phyloP scores from a whole-genome alignment of 768 basidiomycete genomes.

The Steccherinum ochraceum region DNA sequence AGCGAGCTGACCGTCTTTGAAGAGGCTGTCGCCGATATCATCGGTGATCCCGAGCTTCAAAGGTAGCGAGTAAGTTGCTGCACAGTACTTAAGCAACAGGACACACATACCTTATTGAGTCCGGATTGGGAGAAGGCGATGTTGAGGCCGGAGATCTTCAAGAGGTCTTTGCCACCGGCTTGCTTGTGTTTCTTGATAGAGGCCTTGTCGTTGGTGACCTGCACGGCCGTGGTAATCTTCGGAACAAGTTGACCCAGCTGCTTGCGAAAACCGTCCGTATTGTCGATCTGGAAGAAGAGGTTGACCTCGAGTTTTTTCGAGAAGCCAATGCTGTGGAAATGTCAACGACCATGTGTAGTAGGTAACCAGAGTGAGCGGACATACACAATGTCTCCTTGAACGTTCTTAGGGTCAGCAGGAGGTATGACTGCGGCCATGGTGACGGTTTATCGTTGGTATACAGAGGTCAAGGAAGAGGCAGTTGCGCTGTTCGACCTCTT shows the following conservation, averaged over 20 bases:
- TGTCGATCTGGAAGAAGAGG: slow-evolving; percentile 45
- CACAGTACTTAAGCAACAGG: background rate
- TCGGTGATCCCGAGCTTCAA: slow-evolving; percentile 30
- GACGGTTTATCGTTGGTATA: no score
- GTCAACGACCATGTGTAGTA: background rate
- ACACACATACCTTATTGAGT: slow-evolving; percentile 29
- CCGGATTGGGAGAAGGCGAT: slow-evolving; percentile 48
- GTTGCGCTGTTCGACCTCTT: no score
- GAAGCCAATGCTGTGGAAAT: slow-evolving; percentile 40
- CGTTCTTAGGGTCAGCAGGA: slow-evolving; percentile 13
- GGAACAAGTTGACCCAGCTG: slow-evolving; percentile 35
- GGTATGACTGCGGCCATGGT: background rate
- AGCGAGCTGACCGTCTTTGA: slow-evolving; percentile 33
- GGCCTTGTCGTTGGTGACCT: slow-evolving; percentile 23
- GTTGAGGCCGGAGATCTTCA: slow-evolving; percentile 37
- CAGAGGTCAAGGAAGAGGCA: no score
- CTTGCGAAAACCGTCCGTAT: slow-evolving; percentile 37
- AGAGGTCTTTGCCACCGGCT: slow-evolving; percentile 14
- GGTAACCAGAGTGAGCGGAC: slow-evolving; percentile 1
- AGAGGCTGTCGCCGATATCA: slow-evolving; percentile 31
- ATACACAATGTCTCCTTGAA: slow-evolving; percentile 24
- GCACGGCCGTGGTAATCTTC: slow-evolving; percentile 39
- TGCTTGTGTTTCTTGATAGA: slow-evolving; percentile 15
- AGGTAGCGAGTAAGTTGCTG: slow-evolving; percentile 8
- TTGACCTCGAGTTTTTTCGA: slow-evolving; percentile 48